Base-by-base conservation (phyloP, 768 basidiomycete genomes). In the Dentipellis fragilis region DNA sequence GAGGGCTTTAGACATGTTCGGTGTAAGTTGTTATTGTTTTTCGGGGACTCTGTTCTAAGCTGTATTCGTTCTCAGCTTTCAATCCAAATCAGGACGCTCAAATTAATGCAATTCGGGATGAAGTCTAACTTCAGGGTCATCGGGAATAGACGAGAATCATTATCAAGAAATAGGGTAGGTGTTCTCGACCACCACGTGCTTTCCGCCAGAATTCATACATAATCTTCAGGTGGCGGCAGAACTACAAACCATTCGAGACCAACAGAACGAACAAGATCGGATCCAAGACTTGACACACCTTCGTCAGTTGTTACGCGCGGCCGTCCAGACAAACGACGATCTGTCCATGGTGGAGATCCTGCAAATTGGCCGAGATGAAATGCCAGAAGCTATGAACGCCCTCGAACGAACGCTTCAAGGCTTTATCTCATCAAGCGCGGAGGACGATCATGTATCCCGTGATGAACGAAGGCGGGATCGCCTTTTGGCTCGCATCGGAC, bases 341-440 rank as follows among this genome's bases (percentile, higher is more conserved):
- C 77, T 72, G 10, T 77, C 81, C 59, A 80, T 89, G 75, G 68
- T 87, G 34, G 71, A 74, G 19, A 75, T 84, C 1, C 71, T 89
- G 40, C 80, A 85, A 59, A 77, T 85, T 38, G 75, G 75, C 29
- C 71, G 80, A 48, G 78, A 80, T 45, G 85, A 88, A 66, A 84
- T 88, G 77, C 83, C 84, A 1, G 89, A 91, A 66, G 87, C 87
- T 10, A 81, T 89, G 65, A 87, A 87, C 69, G 83, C 88, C 4
- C 73, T 91, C 14, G 87, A 88, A 68, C 70, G 88, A 19, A 81
- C 80, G 10, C 69, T 87, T 47, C 81, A 83, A 69, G 58, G 63
- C 19, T 72, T 74, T 51, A 68, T 73, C 40, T 29, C 6, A 16
- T 45, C 42, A 73, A 71, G 55, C 63, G 57, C 36, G 70, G 68